Conservation (phyloP, 352 stramenopile genomes). For the Lagenidium giganteum region DNA sequence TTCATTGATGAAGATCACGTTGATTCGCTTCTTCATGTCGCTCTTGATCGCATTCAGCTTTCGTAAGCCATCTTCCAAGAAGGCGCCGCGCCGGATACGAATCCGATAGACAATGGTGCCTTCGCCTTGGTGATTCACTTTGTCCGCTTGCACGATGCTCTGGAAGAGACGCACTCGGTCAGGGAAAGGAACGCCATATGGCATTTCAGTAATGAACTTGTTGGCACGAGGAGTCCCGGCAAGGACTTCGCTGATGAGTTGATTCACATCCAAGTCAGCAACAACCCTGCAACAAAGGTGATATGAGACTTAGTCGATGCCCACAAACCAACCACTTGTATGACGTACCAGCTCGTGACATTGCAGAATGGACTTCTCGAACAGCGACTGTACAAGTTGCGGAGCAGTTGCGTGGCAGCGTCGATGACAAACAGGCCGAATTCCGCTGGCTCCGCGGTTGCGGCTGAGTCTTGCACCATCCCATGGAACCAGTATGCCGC, state of each 20-base stretch:
- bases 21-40: slow-evolving; percentile 83
- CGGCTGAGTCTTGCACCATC: slow-evolving; percentile 17
- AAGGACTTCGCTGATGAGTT: slow-evolving; percentile 54
- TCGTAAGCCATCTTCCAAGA: slow-evolving; percentile 87
- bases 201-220: slow-evolving; percentile 65
- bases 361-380: slow-evolving; percentile 69
- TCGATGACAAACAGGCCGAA: slow-evolving; percentile 64
- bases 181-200: slow-evolving; percentile 64
- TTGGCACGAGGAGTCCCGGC: slow-evolving; percentile 42
- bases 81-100: slow-evolving; percentile 49
- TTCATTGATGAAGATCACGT: slow-evolving; percentile 84
- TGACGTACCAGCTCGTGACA: slow-evolving; percentile 51
- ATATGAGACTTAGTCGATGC: not conserved
- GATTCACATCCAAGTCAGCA: slow-evolving; percentile 42
- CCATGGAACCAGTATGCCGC: slow-evolving; percentile 45
- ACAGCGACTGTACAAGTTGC: slow-evolving; percentile 62
- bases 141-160: slow-evolving; percentile 46
- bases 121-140: slow-evolving; percentile 41
- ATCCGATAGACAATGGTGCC: slow-evolving; percentile 44
- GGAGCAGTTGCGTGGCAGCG: slow-evolving; percentile 45
- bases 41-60: slow-evolving; percentile 82
- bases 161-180: slow-evolving; percentile 74
- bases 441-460: slow-evolving; percentile 13
- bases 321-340: not conserved
- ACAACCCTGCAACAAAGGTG: slow-evolving; percentile 36